phyloP scores from a whole-genome alignment of 2,329 filamentous ascomycete genomes.

The Alternaria conjuncta region DNA sequence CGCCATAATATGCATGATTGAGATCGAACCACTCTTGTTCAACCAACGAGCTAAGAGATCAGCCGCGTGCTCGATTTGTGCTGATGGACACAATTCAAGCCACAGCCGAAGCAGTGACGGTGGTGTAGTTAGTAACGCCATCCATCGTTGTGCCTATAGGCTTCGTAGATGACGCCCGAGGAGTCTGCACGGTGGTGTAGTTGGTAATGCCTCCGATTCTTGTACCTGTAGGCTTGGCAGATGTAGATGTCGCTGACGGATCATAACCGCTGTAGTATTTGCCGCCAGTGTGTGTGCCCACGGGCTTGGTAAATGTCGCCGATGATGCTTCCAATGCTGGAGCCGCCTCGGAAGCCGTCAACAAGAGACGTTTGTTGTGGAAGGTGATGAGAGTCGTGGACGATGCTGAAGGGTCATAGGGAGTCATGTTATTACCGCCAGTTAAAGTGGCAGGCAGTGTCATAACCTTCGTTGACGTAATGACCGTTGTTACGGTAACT shows the following conservation, averaged over 20 bases:
- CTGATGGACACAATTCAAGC: background rate
- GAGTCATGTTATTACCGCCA: background rate
- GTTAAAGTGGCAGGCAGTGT: background rate
- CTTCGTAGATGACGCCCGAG: background rate
- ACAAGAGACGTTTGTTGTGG: background rate
- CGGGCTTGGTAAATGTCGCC: background rate
- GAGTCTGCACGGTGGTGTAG: background rate
- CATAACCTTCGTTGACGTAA: background rate
- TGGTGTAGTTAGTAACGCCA: background rate
- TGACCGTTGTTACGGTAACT: background rate
- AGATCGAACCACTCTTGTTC: background rate
- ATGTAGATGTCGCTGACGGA: background rate
- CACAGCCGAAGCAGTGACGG: background rate
- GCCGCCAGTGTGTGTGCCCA: background rate
- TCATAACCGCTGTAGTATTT: background rate
- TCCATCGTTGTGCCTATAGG: background rate
- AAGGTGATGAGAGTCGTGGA: background rate
- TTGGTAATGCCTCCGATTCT: background rate
- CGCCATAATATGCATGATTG: background rate
- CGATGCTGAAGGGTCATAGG: background rate
- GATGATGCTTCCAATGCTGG: background rate
- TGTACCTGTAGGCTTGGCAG: background rate
- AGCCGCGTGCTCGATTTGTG: background rate
- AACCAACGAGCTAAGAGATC: background rate
- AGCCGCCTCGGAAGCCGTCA: background rate